Evolutionary conservation across 2,329 filamentous ascomycete species (phyloP), one percentile per base, ranked within the genome.

Genomic region (Sporothrix mexicana): DNA sequence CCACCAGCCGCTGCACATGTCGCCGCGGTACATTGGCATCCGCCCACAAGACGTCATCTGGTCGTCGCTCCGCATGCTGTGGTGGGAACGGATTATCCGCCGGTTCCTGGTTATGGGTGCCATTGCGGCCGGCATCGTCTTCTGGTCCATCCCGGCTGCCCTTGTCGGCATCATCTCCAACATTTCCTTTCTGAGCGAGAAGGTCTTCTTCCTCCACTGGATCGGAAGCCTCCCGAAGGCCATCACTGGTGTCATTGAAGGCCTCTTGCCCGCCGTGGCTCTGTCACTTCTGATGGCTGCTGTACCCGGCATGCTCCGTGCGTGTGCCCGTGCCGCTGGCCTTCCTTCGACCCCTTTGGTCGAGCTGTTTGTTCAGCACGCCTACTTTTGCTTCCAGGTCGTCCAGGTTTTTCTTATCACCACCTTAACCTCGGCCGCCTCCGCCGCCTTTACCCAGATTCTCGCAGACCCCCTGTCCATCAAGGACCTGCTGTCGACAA

Each of bases 81-180:
- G 93, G 93, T 92, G 91, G 88, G 90, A 95, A 81, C 84, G 91
- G 70, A 86, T 97, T 76, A 80, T 95, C 77, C 90, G 93, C 74
- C 85, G 90, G 78, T 87, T 91, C 77, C 81, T 84, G 59, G 87
- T 92, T 13, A 85, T 91, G 72, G 88, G 85, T 23, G 88, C 93
- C 72, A 90, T 98, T 64, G 85, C 88, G 5, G 89, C 87, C 4
- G 85, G 93, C 68, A 92, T 98, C 79, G 84, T 97, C 76, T 98
- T 98, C 84, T 99, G 96, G 89, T 90, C 89, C 10, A 85, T 91
- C 64, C 89, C 89, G 0, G 87, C 97, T 9, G 93, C 92, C 10
- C 85, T 95, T 66, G 92, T 98, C 51, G 95, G 94, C 82, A 81
- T 91, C 10, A 89, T 98, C 73, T 96, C 94, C 55, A 97, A 98